Evolutionary conservation across 371 early-diverging fungal species (phyloP).

Genomic region (Mortierella sp.): DNA sequence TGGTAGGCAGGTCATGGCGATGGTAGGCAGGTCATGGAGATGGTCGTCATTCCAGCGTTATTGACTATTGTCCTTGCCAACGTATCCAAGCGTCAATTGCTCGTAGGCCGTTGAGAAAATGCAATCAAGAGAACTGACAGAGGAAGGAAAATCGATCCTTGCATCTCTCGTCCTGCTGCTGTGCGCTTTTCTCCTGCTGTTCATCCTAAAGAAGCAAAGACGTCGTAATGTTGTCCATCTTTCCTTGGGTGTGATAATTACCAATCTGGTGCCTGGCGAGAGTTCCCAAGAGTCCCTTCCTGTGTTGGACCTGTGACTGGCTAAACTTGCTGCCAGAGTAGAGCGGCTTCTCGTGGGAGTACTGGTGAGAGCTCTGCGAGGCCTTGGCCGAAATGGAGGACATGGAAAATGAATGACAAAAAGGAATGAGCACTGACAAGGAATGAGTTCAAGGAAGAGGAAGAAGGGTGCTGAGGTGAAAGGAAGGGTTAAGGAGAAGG

Average conservation of each 20-base stretch:
- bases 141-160: not conserved
- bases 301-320: constrained; percentile 25
- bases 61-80: not conserved
- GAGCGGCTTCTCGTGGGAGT: constrained; percentile 17
- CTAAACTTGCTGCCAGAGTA: constrained; percentile 1
- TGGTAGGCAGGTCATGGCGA: too few species aligned
- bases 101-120: not conserved
- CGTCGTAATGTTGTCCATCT: too few species aligned
- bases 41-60: not conserved
- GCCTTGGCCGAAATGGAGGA: not conserved
- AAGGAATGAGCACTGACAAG: not conserved
- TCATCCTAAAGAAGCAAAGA: not conserved
- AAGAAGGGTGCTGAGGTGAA: not conserved
- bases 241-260: too few species aligned
- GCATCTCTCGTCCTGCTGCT: not conserved
- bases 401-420: not conserved
- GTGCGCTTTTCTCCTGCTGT: not conserved
- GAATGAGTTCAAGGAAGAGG: not conserved
- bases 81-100: not conserved
- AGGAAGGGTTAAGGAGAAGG: not conserved
- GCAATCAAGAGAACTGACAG: not conserved
- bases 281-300: constrained; percentile 37
- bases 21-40: too few species aligned
- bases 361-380: not conserved
- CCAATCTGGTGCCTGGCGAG: constrained; percentile 52